Evolutionary conservation across 345 rosid species (phyloP).

Genomic region (Melaleuca quinquenervia): DNA sequence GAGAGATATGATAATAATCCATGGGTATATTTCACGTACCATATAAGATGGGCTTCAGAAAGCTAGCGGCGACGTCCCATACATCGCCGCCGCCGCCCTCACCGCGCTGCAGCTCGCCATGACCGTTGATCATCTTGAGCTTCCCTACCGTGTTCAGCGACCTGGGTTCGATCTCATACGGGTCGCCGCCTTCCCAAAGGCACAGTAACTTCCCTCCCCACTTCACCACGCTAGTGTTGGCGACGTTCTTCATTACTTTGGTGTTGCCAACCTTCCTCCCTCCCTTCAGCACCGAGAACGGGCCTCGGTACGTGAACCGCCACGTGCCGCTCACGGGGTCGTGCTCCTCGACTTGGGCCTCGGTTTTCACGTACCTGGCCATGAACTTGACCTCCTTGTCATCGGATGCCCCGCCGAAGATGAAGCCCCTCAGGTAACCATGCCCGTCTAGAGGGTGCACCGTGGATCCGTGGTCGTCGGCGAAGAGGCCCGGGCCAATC

Average conservation of each 20-base stretch:
- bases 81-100: not conserved
- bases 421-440: conserved; percentile 75
- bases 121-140: conserved; percentile 28
- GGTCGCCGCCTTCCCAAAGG: conserved; percentile 93
- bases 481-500: conserved; percentile 74
- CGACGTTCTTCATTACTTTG: conserved; percentile 93
- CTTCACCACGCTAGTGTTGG: conserved; percentile 71
- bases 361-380: conserved; percentile 79
- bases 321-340: conserved; percentile 61
- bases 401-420: conserved; percentile 20
- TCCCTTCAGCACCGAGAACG: conserved; percentile 71
- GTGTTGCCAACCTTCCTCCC: conserved; percentile 65
- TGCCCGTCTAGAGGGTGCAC: conserved; percentile 94
- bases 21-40: conserved; percentile 21
- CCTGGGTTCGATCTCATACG: conserved; percentile 64
- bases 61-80: conserved; percentile 50
- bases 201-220: conserved; percentile 76
- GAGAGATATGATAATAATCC: not conserved
- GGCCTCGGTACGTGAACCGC: conserved; percentile 75
- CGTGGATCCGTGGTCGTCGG: conserved; percentile 83
- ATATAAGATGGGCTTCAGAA: conserved; percentile 59
- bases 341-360: conserved; percentile 77
- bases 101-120: not conserved
- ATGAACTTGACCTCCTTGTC: conserved; percentile 34
- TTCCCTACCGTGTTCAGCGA: conserved; percentile 64